Base-by-base conservation (phyloP, 805 yeast genomes). In the Kluyveromyces lactis region DNA sequence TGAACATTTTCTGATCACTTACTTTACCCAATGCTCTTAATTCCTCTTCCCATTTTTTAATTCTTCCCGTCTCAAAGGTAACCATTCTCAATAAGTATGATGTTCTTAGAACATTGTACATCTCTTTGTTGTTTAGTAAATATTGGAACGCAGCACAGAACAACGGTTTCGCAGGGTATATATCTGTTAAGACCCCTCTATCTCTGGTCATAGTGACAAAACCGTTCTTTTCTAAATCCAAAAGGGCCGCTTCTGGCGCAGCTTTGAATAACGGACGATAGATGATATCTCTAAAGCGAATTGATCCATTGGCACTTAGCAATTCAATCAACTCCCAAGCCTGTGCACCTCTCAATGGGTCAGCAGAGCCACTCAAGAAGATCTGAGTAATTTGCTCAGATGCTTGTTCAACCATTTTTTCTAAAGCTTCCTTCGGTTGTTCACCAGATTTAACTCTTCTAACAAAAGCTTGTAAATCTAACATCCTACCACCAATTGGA, bases 401-500 rank as follows among this genome's bases (percentile, higher is more conserved):
- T 0, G 95, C 79, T 60, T 87, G 96, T 18, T 69, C 71, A 4
- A 86, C 73, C 81, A 92, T 84, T 47, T 86, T 89, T 2, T 71
- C 62, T 32, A 86, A 63, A 0, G 97, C 97, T 38, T 73, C 81
- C 8, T 63, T 51, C 2, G 95, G 94, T 6, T 74, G 56, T 56
- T 92, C 98, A 5, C 98, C 98, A 1, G 90, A 77, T 50, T 79
- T 79, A 13, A 92, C 74, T 38, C 97, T 81, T 55, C 97, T 74
- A 1, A 82, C 82, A 62, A 86, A 87, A 21, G 90, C 81, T 60
- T 92, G 96, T 38, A 92, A 68, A 58, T 92, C 98, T 33, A 87
- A 69, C 89, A 90, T 83, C 46, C 98, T 77, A 30, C 98, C 98
- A 16, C 98, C 98, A 19, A 92, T 63, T 10, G 95, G 94, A 19